Conservation (phyloP, 116 monocot species). For the Phalaenopsis hybrid region DNA sequence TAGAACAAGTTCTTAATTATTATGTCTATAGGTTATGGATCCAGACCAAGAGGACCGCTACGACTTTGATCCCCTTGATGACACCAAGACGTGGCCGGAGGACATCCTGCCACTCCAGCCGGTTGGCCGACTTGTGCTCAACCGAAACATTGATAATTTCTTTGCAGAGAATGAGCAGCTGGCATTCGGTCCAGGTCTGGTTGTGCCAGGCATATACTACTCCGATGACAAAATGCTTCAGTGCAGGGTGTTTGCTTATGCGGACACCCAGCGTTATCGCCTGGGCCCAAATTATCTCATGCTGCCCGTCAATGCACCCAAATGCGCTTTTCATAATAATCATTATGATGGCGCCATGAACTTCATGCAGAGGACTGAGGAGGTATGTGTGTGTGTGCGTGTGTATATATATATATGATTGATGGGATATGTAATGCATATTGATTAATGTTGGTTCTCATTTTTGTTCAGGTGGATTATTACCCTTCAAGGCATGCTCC, state of each 20-base stretch:
- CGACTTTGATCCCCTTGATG: constrained; percentile 33
- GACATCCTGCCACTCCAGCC: constrained; percentile 27
- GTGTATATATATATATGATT: too few species aligned
- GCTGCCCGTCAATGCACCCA: constrained; percentile 29
- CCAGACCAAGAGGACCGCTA: constrained; percentile 23
- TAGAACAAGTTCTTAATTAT: too few species aligned
- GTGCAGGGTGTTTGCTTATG: constrained; percentile 24
- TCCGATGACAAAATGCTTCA: constrained; percentile 35
- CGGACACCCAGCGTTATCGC: constrained; percentile 27
- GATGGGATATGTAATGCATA: too few species aligned
- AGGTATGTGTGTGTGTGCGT: constrained; percentile 1
- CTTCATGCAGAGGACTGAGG: constrained; percentile 24
- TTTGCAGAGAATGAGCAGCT: constrained; percentile 33
- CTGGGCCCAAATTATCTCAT: constrained; percentile 27
- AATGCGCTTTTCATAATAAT: constrained; percentile 28
- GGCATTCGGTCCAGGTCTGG: constrained; percentile 25
- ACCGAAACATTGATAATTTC: constrained; percentile 30
- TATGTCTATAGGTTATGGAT: constrained; percentile 13
- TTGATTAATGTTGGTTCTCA: too few species aligned
- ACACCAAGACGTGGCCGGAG: constrained; percentile 38
- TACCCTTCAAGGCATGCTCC: constrained; percentile 34
- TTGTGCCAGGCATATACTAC: constrained; percentile 27
- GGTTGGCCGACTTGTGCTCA: constrained; percentile 21
- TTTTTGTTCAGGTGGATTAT: constrained; percentile 24
- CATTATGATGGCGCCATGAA: constrained; percentile 32